These are phyloP conservation scores for Cyberlindnera misumaiensis DNA, from an alignment of 805 yeast species.

Conservation along the genomic window DNA sequence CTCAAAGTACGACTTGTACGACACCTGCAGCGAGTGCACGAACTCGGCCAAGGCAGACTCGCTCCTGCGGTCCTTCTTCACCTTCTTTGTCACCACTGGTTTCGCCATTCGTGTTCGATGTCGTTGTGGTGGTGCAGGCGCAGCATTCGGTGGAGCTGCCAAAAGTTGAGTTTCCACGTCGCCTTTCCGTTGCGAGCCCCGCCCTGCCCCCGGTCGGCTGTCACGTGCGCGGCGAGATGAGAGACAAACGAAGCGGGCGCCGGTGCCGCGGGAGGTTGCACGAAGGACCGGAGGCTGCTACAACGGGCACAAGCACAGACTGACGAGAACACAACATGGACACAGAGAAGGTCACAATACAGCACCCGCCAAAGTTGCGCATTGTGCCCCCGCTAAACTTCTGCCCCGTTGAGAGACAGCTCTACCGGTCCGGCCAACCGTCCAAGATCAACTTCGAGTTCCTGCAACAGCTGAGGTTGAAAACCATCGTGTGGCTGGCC, in stretches of 20 bases:
- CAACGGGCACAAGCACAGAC: neutral
- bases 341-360: constrained; percentile 4
- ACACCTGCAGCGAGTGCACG: constrained; percentile 24
- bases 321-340: neutral
- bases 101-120: no score
- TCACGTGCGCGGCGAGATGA: no score
- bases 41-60: constrained; percentile 19
- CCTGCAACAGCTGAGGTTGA: constrained; percentile 61
- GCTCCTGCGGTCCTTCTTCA: neutral
- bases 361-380: constrained; percentile 41
- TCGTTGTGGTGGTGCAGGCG: no score
- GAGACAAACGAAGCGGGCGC: no score
- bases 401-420: constrained; percentile 84
- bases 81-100: neutral
- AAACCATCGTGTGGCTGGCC: constrained; percentile 88
- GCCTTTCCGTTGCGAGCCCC: no score
- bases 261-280: no score
- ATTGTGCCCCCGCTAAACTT: constrained; percentile 93
- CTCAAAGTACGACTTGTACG: constrained; percentile 26
- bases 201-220: no score
- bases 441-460: constrained; percentile 89
- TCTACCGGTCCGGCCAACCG: constrained; percentile 93
- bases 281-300: no score
- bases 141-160: no score
- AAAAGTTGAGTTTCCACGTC: no score